Percentiles rank a stretch among this genome's conserved stretches.
phyloP scores from a whole-genome alignment of 2,329 filamentous ascomycete genomes.

The Plenodomus biglobosus region DNA sequence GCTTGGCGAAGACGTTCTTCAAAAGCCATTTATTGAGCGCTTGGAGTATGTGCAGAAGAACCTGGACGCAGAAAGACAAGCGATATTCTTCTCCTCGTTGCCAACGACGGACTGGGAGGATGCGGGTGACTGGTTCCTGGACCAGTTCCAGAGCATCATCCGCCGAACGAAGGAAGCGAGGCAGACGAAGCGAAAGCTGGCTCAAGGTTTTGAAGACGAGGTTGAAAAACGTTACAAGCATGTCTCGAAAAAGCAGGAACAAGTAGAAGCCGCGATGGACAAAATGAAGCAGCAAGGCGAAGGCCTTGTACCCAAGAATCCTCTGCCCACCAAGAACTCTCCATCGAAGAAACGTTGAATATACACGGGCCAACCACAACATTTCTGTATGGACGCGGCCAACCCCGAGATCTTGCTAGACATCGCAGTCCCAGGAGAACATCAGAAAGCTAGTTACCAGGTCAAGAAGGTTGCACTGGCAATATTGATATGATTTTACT shows the following conservation, averaged over 20 bases:
- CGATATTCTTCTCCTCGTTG: conserved; percentile 55
- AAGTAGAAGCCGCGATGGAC: conserved; percentile 53
- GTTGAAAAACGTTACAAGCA: conserved; percentile 56
- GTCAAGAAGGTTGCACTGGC: not conserved
- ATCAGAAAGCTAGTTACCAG: not conserved
- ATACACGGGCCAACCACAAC: too few relatives aligned
- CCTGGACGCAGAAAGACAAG: conserved; percentile 43
- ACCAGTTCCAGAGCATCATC: conserved; percentile 56
- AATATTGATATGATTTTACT: not conserved
- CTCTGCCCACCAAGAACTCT: conserved; percentile 29
- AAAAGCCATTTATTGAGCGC: conserved; percentile 34
- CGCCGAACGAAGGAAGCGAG: conserved; percentile 55
- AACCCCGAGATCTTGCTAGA: not conserved
- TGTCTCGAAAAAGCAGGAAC: conserved; percentile 52
- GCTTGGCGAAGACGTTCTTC: conserved; percentile 27
- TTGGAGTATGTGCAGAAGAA: conserved; percentile 29
- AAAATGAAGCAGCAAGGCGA: conserved; percentile 59
- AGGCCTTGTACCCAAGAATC: conserved; percentile 53
- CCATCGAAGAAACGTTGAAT: conserved; percentile 11
- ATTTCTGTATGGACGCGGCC: too few relatives aligned
- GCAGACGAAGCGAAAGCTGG: conserved; percentile 56
- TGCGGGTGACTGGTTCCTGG: conserved; percentile 62
- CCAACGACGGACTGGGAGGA: conserved; percentile 61
- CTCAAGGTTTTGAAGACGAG: conserved; percentile 57
- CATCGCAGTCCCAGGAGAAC: not conserved